Evolutionary conservation across 495 filamentous ascomycete species (phyloP).

Genomic region (Pyrenula massariospora): DNA sequence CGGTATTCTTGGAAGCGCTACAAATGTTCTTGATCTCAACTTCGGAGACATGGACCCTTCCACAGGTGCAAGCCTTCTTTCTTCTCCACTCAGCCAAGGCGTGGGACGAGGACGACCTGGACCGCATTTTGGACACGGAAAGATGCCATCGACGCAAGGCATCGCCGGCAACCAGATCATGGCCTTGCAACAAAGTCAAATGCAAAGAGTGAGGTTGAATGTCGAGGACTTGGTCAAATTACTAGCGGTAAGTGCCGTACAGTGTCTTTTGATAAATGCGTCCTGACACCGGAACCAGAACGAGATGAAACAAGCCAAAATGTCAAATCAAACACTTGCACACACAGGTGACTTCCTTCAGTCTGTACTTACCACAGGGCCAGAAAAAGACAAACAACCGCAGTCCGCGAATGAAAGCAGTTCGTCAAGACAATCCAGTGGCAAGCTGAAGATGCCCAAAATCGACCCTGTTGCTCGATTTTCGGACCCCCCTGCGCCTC

Average conservation of each 20-base stretch:
- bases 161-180: conserved; percentile 46
- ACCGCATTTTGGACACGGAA: not conserved
- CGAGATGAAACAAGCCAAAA: conserved; percentile 77
- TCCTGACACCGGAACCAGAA: conserved; percentile 38
- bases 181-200: conserved; percentile 48
- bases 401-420: conserved; percentile 18
- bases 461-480: conserved; percentile 50
- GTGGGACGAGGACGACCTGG: conserved; percentile 8
- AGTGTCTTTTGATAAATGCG: not conserved
- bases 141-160: conserved; percentile 31
- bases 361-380: conserved; percentile 58
- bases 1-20: conserved; percentile 54
- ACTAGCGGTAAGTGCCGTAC: conserved; percentile 60
- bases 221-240: conserved; percentile 93
- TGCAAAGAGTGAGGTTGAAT: conserved; percentile 72
- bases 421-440: conserved; percentile 28
- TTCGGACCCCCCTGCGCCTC: conserved; percentile 81
- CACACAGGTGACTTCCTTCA: conserved; percentile 73
- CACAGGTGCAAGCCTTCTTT: conserved; percentile 56
- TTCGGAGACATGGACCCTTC: conserved; percentile 75
- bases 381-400: conserved; percentile 48
- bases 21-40: conserved; percentile 73
- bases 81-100: conserved; percentile 42
- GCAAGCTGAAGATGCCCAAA: conserved; percentile 42
- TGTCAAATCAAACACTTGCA: conserved; percentile 74